These are phyloP conservation scores for Pichia californica DNA, from an alignment of 805 yeast species.

Conservation along the genomic window DNA sequence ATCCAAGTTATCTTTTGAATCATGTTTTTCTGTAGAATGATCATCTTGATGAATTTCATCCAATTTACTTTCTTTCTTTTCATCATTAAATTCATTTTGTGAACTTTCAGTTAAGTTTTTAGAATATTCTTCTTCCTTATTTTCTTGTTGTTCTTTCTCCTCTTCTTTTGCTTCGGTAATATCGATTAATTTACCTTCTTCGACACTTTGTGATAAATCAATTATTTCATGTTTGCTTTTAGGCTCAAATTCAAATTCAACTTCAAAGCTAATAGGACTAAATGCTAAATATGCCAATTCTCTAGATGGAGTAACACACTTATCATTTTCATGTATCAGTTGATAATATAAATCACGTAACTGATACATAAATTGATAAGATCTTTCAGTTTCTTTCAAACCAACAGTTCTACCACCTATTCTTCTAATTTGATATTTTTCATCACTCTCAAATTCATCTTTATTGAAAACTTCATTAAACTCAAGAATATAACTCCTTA, in stretches of 20 bases:
- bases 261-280: constrained; percentile 61
- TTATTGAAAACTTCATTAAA: constrained; percentile 38
- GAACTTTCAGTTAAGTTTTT: neutral
- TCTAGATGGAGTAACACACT: constrained; percentile 73
- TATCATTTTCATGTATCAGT: constrained; percentile 53
- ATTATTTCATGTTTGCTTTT: neutral
- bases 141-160: too few relatives aligned
- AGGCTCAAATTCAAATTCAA: constrained; percentile 20
- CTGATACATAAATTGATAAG: constrained; percentile 74
- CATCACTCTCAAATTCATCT: constrained; percentile 25
- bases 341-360: constrained; percentile 62
- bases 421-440: constrained; percentile 44
- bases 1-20: too few relatives aligned
- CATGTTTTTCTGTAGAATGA: too few relatives aligned
- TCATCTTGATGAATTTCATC: too few relatives aligned
- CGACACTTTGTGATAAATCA: too few relatives aligned
- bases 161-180: too few relatives aligned
- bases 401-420: constrained; percentile 85
- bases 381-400: constrained; percentile 69
- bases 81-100: neutral
- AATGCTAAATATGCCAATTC: constrained; percentile 87
- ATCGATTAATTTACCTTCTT: too few relatives aligned
- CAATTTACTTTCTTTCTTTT: neutral
- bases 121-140: neutral
- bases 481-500: constrained; percentile 56